Conservation (phyloP, 331 rosid species). For the Spiraea crenata region DNA sequence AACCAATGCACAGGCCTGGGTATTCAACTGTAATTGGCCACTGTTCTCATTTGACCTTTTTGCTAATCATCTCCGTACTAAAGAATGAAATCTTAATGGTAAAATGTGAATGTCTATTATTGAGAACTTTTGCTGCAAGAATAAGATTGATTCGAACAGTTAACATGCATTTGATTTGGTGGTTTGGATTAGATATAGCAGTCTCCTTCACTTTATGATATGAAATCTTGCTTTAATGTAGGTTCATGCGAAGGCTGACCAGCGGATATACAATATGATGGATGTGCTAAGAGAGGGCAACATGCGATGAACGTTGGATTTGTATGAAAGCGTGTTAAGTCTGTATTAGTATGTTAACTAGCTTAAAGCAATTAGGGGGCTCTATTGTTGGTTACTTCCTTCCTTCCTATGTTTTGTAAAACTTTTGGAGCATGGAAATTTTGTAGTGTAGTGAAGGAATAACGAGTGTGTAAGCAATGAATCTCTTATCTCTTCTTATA, state of each 20-base stretch:
- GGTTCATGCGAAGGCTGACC: conserved; percentile 53
- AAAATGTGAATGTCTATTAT: neutral
- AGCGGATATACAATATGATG: conserved; percentile 69
- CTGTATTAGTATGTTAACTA: neutral
- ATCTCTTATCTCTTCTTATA: too few species aligned
- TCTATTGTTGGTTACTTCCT: neutral
- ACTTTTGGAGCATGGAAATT: neutral
- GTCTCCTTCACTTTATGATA: conserved; percentile 2
- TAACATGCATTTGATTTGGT: neutral
- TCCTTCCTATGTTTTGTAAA: neutral
- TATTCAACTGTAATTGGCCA: neutral
- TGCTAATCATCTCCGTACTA: neutral
- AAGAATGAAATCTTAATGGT: neutral
- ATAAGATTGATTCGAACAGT: neutral
- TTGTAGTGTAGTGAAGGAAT: neutral
- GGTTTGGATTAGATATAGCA: neutral
- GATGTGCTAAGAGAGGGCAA: conserved; percentile 80
- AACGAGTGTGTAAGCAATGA: neutral
- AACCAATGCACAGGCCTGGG: neutral
- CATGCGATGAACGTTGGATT: conserved; percentile 51
- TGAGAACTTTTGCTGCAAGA: neutral
- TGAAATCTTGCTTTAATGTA: conserved; percentile 34
- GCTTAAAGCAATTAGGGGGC: neutral
- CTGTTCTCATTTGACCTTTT: neutral
- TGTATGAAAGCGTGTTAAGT: neutral